Percentiles rank a stretch among this genome's conserved stretches.
phyloP scores from a whole-genome alignment of 2,329 filamentous ascomycete genomes.

The Fusarium sp. region DNA sequence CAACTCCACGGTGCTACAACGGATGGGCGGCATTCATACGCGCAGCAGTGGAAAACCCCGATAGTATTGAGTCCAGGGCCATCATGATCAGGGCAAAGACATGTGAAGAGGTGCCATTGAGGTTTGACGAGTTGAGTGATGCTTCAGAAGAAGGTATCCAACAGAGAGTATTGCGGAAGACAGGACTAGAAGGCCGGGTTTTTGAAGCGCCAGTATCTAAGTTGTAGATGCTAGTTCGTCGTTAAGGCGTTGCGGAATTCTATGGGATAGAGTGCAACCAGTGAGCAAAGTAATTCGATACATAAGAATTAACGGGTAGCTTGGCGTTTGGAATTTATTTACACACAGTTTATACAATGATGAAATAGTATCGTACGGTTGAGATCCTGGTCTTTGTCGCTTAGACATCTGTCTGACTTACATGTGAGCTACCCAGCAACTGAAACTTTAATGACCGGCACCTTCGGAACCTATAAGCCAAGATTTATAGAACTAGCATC shows the following conservation, averaged over 20 bases:
- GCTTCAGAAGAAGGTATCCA: slow-evolving; percentile 60
- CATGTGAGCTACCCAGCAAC: slow-evolving; percentile 12
- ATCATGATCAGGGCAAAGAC: slow-evolving; percentile 64
- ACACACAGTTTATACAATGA: neutral
- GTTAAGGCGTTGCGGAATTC: neutral
- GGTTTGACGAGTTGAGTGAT: slow-evolving; percentile 59
- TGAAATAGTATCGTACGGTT: neutral
- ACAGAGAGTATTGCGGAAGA: slow-evolving; percentile 53
- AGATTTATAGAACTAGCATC: slow-evolving; percentile 6
- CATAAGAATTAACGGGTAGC: neutral
- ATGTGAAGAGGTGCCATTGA: slow-evolving; percentile 62
- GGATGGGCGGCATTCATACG: slow-evolving; percentile 70
- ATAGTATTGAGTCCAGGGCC: slow-evolving; percentile 56
- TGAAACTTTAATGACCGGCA: slow-evolving; percentile 26
- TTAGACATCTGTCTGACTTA: slow-evolving; percentile 1
- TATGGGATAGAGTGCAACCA: neutral
- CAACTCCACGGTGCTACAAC: slow-evolving; percentile 65
- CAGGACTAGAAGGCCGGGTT: slow-evolving; percentile 30
- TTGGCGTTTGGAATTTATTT: neutral
- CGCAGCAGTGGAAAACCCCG: slow-evolving; percentile 54
- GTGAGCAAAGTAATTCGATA: too few relatives aligned
- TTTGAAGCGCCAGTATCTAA: slow-evolving; percentile 44
- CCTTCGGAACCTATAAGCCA: slow-evolving; percentile 19
- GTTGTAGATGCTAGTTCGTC: slow-evolving; percentile 42
- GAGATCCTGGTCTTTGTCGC: neutral